Evolutionary conservation across 192 early-diverging fungal species (phyloP).

Genomic region (Dissophora globulifera): DNA sequence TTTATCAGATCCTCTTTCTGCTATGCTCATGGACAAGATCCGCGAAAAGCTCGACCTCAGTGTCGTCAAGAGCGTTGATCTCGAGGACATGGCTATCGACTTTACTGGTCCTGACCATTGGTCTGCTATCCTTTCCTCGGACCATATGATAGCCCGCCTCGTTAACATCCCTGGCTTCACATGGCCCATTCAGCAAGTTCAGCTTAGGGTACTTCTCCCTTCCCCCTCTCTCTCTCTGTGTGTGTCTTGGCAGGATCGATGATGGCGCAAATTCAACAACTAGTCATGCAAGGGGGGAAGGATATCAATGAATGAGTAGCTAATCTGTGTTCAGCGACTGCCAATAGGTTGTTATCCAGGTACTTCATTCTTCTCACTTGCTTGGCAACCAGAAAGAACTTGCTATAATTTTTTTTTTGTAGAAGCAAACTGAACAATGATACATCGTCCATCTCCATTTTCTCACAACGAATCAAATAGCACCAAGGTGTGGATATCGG

Average conservation of each 20-base stretch:
- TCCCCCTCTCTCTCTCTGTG: background rate
- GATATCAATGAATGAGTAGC: no score
- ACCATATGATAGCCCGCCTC: constrained; percentile 21
- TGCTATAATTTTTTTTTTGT: no score
- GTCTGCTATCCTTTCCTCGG: constrained; percentile 27
- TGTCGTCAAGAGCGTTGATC: constrained; percentile 38
- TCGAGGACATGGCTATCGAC: constrained; percentile 41
- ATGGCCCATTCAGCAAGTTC: constrained; percentile 46
- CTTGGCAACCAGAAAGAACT: no score
- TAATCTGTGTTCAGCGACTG: no score
- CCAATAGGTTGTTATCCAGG: constrained; percentile 30
- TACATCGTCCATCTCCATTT: no score
- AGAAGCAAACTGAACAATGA: no score
- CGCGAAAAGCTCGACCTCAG: constrained; percentile 22
- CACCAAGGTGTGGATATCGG: constrained; percentile 24
- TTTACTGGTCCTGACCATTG: constrained; percentile 34
- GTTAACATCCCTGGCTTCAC: constrained; percentile 39
- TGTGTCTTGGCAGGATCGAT: no score
- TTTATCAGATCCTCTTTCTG: no score
- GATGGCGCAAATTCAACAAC: no score
- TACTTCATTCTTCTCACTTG: constrained; percentile 16
- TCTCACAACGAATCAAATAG: no score
- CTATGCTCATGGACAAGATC: constrained; percentile 18
- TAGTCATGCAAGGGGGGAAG: no score
- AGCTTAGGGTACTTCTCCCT: constrained; percentile 9